Percentiles rank a stretch among this genome's conserved stretches.
These are phyloP conservation scores for Tremella mesenterica DNA, from an alignment of 768 basidiomycete species.

Conservation along the genomic window DNA sequence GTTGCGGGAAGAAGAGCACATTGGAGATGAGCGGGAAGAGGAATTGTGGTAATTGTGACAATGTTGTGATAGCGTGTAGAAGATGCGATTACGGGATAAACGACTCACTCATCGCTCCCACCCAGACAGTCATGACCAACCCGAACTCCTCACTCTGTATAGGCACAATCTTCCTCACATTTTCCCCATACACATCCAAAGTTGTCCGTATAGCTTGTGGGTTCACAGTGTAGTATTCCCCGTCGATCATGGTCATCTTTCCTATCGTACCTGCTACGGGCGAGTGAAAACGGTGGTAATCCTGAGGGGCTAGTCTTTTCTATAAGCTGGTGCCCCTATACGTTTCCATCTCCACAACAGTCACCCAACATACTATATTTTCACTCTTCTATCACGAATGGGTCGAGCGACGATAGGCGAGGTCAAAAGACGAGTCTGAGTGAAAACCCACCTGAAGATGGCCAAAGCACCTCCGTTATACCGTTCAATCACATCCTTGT, in stretches of 20 bases:
- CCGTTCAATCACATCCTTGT: conserved; percentile 59
- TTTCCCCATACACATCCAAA: conserved; percentile 85
- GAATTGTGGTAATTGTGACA: too few relatives aligned
- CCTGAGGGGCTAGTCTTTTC: conserved; percentile 50
- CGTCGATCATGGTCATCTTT: conserved; percentile 68
- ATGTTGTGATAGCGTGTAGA: too few relatives aligned
- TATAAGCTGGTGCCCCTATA: neutral
- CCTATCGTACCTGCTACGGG: conserved; percentile 54
- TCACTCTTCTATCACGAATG: too few relatives aligned
- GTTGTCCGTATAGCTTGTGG: conserved; percentile 88
- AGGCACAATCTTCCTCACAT: conserved; percentile 81
- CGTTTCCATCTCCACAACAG: neutral
- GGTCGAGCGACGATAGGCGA: too few relatives aligned
- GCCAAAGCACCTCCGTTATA: conserved; percentile 74
- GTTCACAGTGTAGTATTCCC: conserved; percentile 97
- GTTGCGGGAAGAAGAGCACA: too few relatives aligned
- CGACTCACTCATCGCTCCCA: conserved; percentile 45
- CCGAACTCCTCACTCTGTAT: conserved; percentile 86
- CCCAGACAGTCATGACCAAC: conserved; percentile 70
- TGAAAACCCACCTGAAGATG: conserved; percentile 60
- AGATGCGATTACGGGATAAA: too few relatives aligned
- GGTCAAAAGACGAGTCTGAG: neutral
- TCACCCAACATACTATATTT: too few relatives aligned
- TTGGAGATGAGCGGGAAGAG: too few relatives aligned
- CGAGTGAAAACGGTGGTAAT: conserved; percentile 78